A percentile compares a stretch with the other conserved stretches of the same genome.
Evolutionary conservation across 2,329 filamentous ascomycete species (phyloP).

Genomic region (Neopestalotiopsis sp.): DNA sequence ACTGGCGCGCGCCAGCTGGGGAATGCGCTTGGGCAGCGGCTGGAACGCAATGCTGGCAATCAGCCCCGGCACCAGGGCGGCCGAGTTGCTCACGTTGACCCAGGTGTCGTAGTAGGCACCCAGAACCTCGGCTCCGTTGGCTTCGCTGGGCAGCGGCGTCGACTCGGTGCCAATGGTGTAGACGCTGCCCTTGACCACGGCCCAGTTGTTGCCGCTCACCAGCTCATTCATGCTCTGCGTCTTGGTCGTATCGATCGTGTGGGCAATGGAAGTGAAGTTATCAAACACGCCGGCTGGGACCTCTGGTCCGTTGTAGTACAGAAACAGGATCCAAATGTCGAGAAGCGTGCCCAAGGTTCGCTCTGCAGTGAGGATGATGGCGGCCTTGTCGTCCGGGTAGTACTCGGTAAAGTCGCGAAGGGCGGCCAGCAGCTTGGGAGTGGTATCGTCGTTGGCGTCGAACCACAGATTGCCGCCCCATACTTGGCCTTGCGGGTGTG

Average conservation of each 20-base stretch:
- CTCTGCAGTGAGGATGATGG: conserved; percentile 62
- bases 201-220: conserved; percentile 48
- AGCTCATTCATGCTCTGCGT: conserved; percentile 53
- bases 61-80: conserved; percentile 29
- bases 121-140: conserved; percentile 34
- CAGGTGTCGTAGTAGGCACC: conserved; percentile 37
- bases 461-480: conserved; percentile 50
- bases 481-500: conserved; percentile 44
- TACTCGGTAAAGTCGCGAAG: conserved; percentile 61
- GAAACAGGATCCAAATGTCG: conserved; percentile 63
- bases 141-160: conserved; percentile 36
- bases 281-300: conserved; percentile 59
- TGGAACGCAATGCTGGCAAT: conserved; percentile 43
- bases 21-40: conserved; percentile 42
- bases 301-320: conserved; percentile 65
- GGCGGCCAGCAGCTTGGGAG: conserved; percentile 46
- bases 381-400: conserved; percentile 63
- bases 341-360: conserved; percentile 47
- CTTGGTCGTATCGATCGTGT: conserved; percentile 48
- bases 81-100: conserved; percentile 35
- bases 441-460: conserved; percentile 34
- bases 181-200: conserved; percentile 38
- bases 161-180: conserved; percentile 46
- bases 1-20: conserved; percentile 34
- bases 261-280: conserved; percentile 55